Base-by-base conservation (phyloP, 441 rosid species). In the Populus hybrid region DNA sequence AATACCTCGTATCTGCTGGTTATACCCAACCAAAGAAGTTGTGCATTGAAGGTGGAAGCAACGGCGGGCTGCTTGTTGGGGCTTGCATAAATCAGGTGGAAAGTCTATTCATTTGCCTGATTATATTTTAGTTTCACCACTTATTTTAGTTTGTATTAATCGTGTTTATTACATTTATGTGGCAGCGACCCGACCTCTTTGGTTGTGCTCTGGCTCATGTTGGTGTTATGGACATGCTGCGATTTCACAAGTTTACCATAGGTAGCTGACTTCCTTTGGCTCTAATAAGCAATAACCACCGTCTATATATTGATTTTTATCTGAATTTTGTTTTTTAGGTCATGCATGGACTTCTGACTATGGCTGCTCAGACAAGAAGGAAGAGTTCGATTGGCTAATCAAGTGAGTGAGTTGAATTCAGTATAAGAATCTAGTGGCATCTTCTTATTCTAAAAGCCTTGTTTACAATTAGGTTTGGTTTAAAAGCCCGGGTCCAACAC, bases 171-270 rank as follows among this genome's bases (percentile, higher is more conserved):
- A 24, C 16, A 32, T 73, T 5, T 57, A 12, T 69, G 18, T 83
- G 72, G 77, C 88, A 95, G 99, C 93, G 99, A 83, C 99, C 98
- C 2, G 98, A 96, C 77, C 97, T 96, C 81, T 96, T 87, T 77
- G 98, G 99, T 30, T 96, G 98, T 86, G 99, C 98, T 84, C 83
- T 96, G 92, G 98, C 98, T 82, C 98, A 93, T 82, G 99, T 96
- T 81, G 99, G 99, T 61, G 99, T 96, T 65, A 94, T 96, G 99
- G 99, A 96, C 89, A 96, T 96, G 98, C 86, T 96, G 76, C 89
- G 98, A 57, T 96, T 96, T 84, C 99, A 96, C 91, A 92, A 91
- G 86, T 94, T 96, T 46, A 96, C 99, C 21, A 92, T 96, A 67
- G 99, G 99, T 95, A 61, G 83, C 77, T 18, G 70, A 30, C 57